Evolutionary conservation across 2,329 filamentous ascomycete genomes (phyloP).

Genomic region (Myriosclerotinia curreyana): DNA sequence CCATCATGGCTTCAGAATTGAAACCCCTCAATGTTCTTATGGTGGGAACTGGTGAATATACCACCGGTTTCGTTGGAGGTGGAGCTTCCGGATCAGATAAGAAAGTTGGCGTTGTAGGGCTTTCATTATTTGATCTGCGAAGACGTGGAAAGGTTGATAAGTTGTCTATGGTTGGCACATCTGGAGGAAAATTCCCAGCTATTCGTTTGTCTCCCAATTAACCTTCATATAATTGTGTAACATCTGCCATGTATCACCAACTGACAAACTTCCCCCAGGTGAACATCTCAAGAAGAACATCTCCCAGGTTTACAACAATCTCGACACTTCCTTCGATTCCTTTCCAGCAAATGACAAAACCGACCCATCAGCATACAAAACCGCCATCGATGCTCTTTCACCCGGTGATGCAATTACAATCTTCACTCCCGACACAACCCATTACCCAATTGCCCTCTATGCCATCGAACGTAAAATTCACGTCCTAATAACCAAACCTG

Average conservation of each 20-base stretch:
- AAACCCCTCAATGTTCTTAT: constrained; percentile 39
- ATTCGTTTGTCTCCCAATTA: constrained; percentile 60
- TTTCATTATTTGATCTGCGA: constrained; percentile 86
- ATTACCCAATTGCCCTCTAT: constrained; percentile 88
- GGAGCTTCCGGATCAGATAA: constrained; percentile 86
- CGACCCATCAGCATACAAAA: constrained; percentile 82
- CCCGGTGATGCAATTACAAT: constrained; percentile 89
- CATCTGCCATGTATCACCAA: neutral
- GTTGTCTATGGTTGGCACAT: constrained; percentile 85
- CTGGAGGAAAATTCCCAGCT: constrained; percentile 84
- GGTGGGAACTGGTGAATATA: constrained; percentile 87
- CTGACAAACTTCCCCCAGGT: constrained; percentile 46
- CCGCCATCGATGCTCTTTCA: constrained; percentile 77
- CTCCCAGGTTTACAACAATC: constrained; percentile 77
- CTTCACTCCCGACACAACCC: constrained; percentile 91
- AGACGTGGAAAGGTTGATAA: constrained; percentile 83
- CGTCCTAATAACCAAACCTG: constrained; percentile 91
- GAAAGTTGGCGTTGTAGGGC: constrained; percentile 89
- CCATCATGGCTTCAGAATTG: constrained; percentile 21
- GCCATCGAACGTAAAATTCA: constrained; percentile 85
- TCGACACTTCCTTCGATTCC: constrained; percentile 83
- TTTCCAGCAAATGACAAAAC: constrained; percentile 71
- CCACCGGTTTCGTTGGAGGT: constrained; percentile 86
- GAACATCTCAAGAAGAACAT: constrained; percentile 88
- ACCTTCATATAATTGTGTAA: neutral